Percentiles rank a stretch among this genome's conserved stretches.
Evolutionary conservation across 148 eudicot species (phyloP).

Genomic region (Rhododendron molle): DNA sequence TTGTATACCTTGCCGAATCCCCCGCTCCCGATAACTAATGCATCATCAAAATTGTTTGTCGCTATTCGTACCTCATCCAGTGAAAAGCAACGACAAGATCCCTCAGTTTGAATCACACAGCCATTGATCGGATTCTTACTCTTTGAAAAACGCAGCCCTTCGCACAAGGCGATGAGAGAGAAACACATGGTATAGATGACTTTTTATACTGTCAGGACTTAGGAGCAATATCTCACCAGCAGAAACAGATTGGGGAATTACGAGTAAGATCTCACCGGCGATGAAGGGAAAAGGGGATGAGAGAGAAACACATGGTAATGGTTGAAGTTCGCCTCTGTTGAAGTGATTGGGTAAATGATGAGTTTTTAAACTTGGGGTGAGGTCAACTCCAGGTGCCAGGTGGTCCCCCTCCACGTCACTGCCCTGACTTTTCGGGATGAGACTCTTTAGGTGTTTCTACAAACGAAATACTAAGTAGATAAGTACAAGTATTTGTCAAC

Average conservation of each 20-base stretch:
- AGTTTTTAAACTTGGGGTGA: neutral
- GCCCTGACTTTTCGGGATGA: neutral
- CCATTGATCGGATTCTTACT: neutral
- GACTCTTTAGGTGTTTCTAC: too few relatives aligned
- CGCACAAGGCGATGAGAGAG: neutral
- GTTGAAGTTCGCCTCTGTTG: neutral
- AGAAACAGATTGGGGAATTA: neutral
- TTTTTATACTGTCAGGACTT: neutral
- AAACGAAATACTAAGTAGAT: neutral
- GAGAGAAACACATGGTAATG: neutral
- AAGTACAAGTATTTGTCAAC: too few relatives aligned
- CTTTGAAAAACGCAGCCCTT: neutral
- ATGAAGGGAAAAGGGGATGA: neutral
- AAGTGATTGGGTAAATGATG: neutral
- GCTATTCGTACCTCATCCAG: neutral
- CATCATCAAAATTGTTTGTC: neutral
- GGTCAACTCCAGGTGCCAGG: neutral
- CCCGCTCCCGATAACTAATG: neutral
- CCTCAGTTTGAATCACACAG: neutral
- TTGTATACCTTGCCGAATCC: neutral
- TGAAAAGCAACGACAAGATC: neutral
- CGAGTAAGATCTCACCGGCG: neutral
- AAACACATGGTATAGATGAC: neutral
- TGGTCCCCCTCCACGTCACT: neutral
- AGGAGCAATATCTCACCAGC: neutral